Evolutionary conservation across 2,329 filamentous ascomycete species (phyloP).

Genomic region (Cephalotrichum gorgonifer): DNA sequence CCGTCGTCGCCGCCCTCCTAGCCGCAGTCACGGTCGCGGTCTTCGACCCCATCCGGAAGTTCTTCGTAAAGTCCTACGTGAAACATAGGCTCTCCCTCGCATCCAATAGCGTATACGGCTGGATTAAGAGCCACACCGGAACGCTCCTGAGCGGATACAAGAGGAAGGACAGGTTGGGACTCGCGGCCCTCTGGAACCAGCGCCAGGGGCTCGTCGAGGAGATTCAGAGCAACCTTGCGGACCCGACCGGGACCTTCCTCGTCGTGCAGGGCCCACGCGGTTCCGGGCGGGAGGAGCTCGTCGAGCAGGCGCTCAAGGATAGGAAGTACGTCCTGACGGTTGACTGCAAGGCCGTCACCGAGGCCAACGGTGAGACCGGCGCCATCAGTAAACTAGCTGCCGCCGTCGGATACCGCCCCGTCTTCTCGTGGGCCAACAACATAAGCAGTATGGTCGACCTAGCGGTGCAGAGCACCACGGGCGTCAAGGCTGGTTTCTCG

Average conservation of each 20-base stretch:
- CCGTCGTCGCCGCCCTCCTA: conserved; percentile 67
- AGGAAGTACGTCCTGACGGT: conserved; percentile 71
- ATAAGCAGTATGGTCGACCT: conserved; percentile 87
- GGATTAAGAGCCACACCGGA: conserved; percentile 56
- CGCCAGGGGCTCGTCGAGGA: conserved; percentile 72
- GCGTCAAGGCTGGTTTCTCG: conserved; percentile 87
- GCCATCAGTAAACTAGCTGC: conserved; percentile 74
- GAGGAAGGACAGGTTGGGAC: conserved; percentile 53
- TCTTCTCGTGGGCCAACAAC: conserved; percentile 95
- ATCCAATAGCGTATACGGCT: conserved; percentile 64
- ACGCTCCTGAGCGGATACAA: conserved; percentile 48
- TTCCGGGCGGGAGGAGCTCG: conserved; percentile 80
- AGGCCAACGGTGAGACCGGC: conserved; percentile 76
- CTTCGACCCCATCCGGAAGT: conserved; percentile 89
- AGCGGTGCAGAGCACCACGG: conserved; percentile 86
- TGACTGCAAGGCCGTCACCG: conserved; percentile 88
- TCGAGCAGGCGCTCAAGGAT: conserved; percentile 72
- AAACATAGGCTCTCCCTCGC: conserved; percentile 65
- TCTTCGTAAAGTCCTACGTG: conserved; percentile 83
- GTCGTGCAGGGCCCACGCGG: conserved; percentile 88
- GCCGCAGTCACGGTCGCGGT: conserved; percentile 76
- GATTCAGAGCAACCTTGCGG: conserved; percentile 75
- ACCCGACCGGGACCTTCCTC: conserved; percentile 84
- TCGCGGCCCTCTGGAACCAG: conserved; percentile 81
- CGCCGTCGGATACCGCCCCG: conserved; percentile 80